Percentiles rank a stretch among this genome's conserved stretches.
phyloP scores from a whole-genome alignment of 805 yeast genomes.

The Saccharomyces cerevisiae region DNA sequence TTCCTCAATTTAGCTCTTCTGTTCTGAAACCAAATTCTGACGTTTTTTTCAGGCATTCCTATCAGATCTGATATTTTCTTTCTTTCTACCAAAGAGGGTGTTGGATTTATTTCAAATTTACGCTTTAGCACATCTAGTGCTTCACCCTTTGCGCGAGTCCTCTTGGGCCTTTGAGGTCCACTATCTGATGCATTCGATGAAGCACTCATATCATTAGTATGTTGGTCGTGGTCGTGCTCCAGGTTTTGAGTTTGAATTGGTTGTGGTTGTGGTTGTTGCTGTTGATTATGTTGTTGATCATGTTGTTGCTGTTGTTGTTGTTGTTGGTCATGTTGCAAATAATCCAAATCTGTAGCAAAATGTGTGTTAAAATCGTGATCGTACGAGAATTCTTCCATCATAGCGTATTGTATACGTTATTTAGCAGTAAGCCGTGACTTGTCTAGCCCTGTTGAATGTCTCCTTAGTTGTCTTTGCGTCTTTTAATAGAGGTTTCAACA shows the following conservation, averaged over 20 bases:
- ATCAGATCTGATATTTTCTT: slow-evolving; percentile 62
- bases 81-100: slow-evolving; percentile 66
- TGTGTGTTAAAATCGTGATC: background rate
- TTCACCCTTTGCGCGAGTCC: slow-evolving; percentile 75
- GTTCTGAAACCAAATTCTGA: slow-evolving; percentile 89
- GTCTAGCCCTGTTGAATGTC: background rate
- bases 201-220: background rate
- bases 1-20: slow-evolving; percentile 72
- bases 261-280: background rate
- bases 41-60: slow-evolving; percentile 80
- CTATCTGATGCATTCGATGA: background rate
- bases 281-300: slow-evolving; percentile 1
- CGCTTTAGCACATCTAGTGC: slow-evolving; percentile 57
- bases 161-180: slow-evolving; percentile 30
- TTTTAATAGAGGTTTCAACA: background rate
- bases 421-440: background rate
- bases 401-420: background rate
- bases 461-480: background rate
- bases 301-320: background rate
- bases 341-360: background rate
- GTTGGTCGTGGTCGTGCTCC: background rate
- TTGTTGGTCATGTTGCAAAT: background rate
- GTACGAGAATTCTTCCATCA: background rate
- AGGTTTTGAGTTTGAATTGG: background rate
- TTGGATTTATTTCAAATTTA: slow-evolving; percentile 65